These are phyloP conservation scores for Mycena pura DNA, from an alignment of 768 basidiomycete genomes.

Conservation along the genomic window DNA sequence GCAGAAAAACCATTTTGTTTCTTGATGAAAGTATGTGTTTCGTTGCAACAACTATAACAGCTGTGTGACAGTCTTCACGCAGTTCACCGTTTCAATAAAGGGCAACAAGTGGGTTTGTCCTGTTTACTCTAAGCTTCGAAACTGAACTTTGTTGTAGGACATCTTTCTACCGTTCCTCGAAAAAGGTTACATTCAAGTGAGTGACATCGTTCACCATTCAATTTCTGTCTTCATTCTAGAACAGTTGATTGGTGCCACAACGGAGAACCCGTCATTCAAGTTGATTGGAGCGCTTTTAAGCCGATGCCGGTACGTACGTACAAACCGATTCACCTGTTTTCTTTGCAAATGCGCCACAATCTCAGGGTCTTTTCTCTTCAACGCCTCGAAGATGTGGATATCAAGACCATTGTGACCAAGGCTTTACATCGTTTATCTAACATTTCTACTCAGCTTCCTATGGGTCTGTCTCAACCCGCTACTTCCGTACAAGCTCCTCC, in stretches of 20 bases:
- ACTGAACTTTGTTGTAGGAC: slow-evolving; percentile 51
- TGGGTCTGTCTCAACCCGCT: no score
- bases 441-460: slow-evolving; percentile 16
- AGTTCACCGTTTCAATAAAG: slow-evolving; percentile 79
- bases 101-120: slow-evolving; percentile 59
- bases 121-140: neutral
- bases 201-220: neutral
- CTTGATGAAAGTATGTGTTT: slow-evolving; percentile 61
- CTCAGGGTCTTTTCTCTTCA: slow-evolving; percentile 76
- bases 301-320: slow-evolving; percentile 68
- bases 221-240: neutral
- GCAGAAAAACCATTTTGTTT: slow-evolving; percentile 76
- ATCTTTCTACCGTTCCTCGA: slow-evolving; percentile 85
- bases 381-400: slow-evolving; percentile 68
- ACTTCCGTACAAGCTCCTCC: slow-evolving; percentile 6
- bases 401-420: slow-evolving; percentile 61
- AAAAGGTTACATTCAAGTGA: slow-evolving; percentile 73
- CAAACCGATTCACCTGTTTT: neutral
- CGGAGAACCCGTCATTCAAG: slow-evolving; percentile 90
- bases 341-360: slow-evolving; percentile 26
- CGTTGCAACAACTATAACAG: neutral
- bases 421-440: slow-evolving; percentile 45
- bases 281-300: slow-evolving; percentile 74
- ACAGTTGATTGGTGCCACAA: slow-evolving; percentile 82
- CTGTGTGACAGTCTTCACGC: neutral